These are phyloP conservation scores for Candida succiphila DNA, from an alignment of 805 yeast species.

Conservation along the genomic window DNA sequence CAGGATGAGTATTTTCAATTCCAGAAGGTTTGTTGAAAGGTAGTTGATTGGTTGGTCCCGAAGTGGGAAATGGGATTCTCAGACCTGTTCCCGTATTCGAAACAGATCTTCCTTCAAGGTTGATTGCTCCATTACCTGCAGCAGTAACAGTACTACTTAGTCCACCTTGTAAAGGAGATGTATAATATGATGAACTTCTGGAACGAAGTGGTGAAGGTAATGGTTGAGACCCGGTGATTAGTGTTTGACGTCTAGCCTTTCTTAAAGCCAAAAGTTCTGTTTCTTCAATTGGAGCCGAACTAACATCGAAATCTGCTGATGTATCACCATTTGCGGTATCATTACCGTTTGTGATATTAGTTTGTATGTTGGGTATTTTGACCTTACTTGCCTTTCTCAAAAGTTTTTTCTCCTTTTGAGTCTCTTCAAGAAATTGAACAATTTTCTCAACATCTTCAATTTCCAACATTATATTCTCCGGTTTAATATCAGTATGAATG, in stretches of 20 bases:
- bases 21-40: background rate
- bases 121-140: background rate
- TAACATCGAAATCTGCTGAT: background rate
- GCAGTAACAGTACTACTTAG: conserved; percentile 6
- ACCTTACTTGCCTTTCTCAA: conserved; percentile 18
- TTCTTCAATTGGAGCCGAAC: background rate
- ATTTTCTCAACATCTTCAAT: conserved; percentile 44
- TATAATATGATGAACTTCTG: conserved; percentile 18
- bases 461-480: conserved; percentile 55
- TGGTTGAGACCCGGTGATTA: conserved; percentile 89
- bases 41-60: too few species aligned
- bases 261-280: conserved; percentile 4
- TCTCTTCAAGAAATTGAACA: conserved; percentile 31
- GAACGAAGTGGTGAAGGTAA: conserved; percentile 80
- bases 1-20: conserved; percentile 6
- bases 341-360: conserved; percentile 3
- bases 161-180: conserved; percentile 13
- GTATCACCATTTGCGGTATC: background rate
- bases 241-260: conserved; percentile 54
- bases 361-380: too few species aligned
- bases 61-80: background rate
- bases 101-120: conserved; percentile 1
- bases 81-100: background rate
- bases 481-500: conserved; percentile 70
- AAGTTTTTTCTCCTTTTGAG: conserved; percentile 25